Evolutionary conservation across 345 rosid genomes (phyloP).

Genomic region (Nephelium lappaceum): DNA sequence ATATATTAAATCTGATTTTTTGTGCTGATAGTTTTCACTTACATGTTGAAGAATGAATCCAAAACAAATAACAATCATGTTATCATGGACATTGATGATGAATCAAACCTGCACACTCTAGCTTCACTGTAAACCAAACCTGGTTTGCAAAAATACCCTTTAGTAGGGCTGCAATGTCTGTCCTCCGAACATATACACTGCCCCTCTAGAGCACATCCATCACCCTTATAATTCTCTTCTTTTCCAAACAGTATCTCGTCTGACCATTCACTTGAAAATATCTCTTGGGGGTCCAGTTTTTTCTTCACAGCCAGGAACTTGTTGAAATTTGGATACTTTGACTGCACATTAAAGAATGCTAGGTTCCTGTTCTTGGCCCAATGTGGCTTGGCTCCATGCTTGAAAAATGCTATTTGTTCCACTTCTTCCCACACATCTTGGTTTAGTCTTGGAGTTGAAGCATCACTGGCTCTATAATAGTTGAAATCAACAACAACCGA

Average conservation of each 20-base stretch:
- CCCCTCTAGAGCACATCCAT: constrained; percentile 90
- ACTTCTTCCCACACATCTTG: constrained; percentile 84
- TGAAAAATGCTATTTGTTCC: constrained; percentile 86
- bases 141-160: constrained; percentile 64
- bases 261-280: constrained; percentile 85
- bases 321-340: constrained; percentile 48
- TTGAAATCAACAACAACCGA: constrained; percentile 79
- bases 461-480: constrained; percentile 65
- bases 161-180: constrained; percentile 64
- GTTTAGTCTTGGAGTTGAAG: constrained; percentile 65
- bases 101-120: constrained; percentile 63
- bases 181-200: constrained; percentile 82
- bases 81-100: constrained; percentile 21
- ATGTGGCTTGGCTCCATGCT: constrained; percentile 80
- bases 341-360: constrained; percentile 60
- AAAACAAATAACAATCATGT: not conserved
- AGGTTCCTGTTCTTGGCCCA: constrained; percentile 85
- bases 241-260: constrained; percentile 61
- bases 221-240: constrained; percentile 37
- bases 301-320: constrained; percentile 62
- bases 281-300: constrained; percentile 59
- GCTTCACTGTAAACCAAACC: constrained; percentile 71
- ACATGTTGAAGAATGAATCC: no score
- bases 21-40: no score
- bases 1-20: no score